A percentile compares a stretch with the other conserved stretches of the same genome.
Evolutionary conservation across 2,329 filamentous ascomycete genomes (phyloP).

Genomic region (Fusarium poae): DNA sequence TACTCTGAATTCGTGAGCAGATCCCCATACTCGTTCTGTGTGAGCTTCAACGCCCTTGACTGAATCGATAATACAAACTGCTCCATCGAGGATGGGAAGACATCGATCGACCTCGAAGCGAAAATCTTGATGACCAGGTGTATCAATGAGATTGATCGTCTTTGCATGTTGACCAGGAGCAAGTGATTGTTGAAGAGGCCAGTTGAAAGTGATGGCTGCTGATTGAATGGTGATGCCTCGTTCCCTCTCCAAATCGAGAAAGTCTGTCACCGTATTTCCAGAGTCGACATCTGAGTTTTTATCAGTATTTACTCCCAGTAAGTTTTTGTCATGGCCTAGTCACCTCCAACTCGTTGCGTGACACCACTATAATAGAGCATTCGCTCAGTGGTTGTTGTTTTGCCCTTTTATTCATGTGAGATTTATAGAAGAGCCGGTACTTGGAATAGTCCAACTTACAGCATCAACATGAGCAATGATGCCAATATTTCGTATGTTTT

Average conservation of each 20-base stretch:
- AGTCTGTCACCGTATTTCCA: conserved; percentile 97
- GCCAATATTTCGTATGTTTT: conserved; percentile 89
- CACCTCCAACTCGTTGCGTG: conserved; percentile 83
- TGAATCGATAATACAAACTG: conserved; percentile 92
- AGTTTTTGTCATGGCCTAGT: conserved; percentile 26
- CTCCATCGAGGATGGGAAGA: conserved; percentile 86
- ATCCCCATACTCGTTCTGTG: conserved; percentile 95
- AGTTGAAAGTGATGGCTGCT: conserved; percentile 93
- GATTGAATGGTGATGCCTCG: conserved; percentile 98
- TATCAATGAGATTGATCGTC: conserved; percentile 90
- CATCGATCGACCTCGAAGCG: conserved; percentile 96
- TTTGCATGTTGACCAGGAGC: conserved; percentile 63
- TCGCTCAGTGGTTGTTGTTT: conserved; percentile 98
- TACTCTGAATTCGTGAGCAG: conserved; percentile 87
- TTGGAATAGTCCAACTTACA: conserved; percentile 54
- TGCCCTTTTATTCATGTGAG: conserved; percentile 68
- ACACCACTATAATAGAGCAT: conserved; percentile 98
- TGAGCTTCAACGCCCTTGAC: conserved; percentile 96
- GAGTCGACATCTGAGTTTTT: conserved; percentile 81
- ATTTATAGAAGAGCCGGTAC: background rate
- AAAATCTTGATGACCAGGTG: conserved; percentile 96
- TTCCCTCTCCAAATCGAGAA: conserved; percentile 90
- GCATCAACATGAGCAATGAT: conserved; percentile 99
- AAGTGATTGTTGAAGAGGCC: conserved; percentile 74
- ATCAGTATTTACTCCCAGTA: background rate